A percentile compares a stretch with the other conserved stretches of the same genome.
phyloP scores from a whole-genome alignment of 2,329 filamentous ascomycete genomes.

The Alternaria panax region DNA sequence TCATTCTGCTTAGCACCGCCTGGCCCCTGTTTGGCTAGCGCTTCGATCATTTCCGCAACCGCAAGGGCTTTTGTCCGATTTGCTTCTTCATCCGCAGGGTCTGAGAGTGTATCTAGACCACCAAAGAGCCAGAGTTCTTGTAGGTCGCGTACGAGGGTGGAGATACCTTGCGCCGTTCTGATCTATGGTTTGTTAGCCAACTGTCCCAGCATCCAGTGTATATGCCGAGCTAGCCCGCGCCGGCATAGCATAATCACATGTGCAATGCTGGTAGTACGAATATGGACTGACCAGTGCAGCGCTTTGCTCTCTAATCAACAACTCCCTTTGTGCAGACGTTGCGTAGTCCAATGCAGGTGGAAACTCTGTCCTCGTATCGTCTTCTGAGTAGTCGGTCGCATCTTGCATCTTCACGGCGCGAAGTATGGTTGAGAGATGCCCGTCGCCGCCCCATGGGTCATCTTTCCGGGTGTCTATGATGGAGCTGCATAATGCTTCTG shows the following conservation, averaged over 20 bases:
- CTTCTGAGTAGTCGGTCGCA: constrained; percentile 22
- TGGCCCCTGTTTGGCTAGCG: constrained; percentile 26
- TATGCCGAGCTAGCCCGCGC: background rate
- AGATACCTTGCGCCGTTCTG: constrained; percentile 67
- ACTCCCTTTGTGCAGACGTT: constrained; percentile 63
- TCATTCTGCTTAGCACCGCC: constrained; percentile 5
- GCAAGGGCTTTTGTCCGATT: constrained; percentile 26
- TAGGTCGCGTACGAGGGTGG: constrained; percentile 66
- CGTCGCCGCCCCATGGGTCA: constrained; percentile 33
- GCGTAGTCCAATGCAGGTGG: constrained; percentile 58
- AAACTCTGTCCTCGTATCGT: constrained; percentile 13
- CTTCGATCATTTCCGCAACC: constrained; percentile 35
- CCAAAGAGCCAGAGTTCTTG: constrained; percentile 74
- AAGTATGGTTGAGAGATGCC: constrained; percentile 62
- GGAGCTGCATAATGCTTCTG: constrained; percentile 50
- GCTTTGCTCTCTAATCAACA: constrained; percentile 66
- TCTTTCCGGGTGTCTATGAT: constrained; percentile 56
- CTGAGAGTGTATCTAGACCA: constrained; percentile 63
- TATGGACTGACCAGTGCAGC: constrained; percentile 60
- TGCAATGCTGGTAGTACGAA: background rate
- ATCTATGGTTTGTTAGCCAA: constrained; percentile 49
- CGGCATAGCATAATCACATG: background rate
- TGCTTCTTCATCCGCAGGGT: constrained; percentile 36
- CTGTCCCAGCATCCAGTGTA: background rate
- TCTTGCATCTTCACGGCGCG: constrained; percentile 61